A percentile compares a stretch with the other conserved stretches of the same genome.
These are phyloP conservation scores for Penicillium riverlandense DNA, from an alignment of 495 filamentous ascomycete species.

Conservation along the genomic window DNA sequence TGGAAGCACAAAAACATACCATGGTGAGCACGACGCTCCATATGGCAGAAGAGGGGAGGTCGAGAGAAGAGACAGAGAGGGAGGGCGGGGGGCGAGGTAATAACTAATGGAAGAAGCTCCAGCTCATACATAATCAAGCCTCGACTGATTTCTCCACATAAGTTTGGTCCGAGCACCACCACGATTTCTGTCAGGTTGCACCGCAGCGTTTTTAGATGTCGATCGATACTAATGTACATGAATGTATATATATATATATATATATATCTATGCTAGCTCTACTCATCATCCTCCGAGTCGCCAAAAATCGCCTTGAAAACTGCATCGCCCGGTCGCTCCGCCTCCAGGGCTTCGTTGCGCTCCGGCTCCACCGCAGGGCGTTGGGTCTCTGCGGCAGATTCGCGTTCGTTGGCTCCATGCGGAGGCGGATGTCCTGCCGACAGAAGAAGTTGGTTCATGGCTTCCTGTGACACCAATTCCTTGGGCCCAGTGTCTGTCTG, in stretches of 20 bases:
- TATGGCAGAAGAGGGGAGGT: no score
- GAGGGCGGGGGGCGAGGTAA: no score
- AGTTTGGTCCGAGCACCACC: no score
- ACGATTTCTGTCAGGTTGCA: no score
- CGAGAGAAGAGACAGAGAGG: no score
- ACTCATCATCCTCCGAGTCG: conserved; percentile 67
- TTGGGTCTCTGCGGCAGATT: conserved; percentile 6
- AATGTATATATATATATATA: background rate
- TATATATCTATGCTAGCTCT: background rate
- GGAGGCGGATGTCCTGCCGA: conserved; percentile 13
- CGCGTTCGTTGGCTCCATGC: conserved; percentile 3
- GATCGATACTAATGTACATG: background rate
- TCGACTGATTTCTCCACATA: no score
- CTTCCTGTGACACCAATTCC: conserved; percentile 34
- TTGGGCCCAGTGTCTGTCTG: conserved; percentile 24
- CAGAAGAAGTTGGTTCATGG: conserved; percentile 31
- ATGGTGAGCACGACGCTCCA: no score
- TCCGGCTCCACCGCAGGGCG: conserved; percentile 55
- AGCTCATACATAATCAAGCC: no score
- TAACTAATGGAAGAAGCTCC: no score
- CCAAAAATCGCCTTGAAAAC: conserved; percentile 94
- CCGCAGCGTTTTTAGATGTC: no score
- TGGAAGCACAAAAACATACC: no score
- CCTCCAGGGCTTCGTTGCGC: conserved; percentile 81
- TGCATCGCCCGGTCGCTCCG: conserved; percentile 73